phyloP scores from a whole-genome alignment of 306 rosid genomes.

The Abrus precatorius region DNA sequence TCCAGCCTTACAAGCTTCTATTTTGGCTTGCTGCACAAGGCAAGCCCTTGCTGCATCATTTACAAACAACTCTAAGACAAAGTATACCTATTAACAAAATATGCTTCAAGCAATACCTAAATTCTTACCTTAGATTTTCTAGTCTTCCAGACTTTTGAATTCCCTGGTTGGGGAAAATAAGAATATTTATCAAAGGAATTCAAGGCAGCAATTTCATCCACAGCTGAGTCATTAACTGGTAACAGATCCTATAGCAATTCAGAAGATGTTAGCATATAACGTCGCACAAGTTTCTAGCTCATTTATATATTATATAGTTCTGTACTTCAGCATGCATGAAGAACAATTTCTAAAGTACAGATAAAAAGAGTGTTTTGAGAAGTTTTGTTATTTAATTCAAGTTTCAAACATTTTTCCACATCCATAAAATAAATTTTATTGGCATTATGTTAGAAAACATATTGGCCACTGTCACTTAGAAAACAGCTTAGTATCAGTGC shows the following conservation, averaged over 20 bases:
- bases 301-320: constrained; percentile 11
- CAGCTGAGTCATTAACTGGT: constrained; percentile 49
- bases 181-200: constrained; percentile 68
- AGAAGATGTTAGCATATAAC: constrained; percentile 27
- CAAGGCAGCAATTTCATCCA: constrained; percentile 45
- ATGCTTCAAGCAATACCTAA: constrained; percentile 12
- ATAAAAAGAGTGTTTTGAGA: constrained; percentile 9
- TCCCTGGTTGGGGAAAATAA: constrained; percentile 50
- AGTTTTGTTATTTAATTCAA: constrained; percentile 19
- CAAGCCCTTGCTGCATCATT: constrained; percentile 59
- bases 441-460: constrained; percentile 37
- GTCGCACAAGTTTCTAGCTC: neutral
- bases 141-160: constrained; percentile 68
- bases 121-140: constrained; percentile 72
- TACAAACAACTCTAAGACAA: constrained; percentile 35
- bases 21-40: constrained; percentile 31
- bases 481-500: constrained; percentile 18
- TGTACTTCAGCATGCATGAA: constrained; percentile 32
- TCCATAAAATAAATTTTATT: constrained; percentile 20
- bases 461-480: constrained; percentile 29
- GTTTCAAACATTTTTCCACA: constrained; percentile 4
- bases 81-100: constrained; percentile 36
- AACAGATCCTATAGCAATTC: constrained; percentile 57
- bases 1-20: constrained; percentile 36
- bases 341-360: constrained; percentile 31